phyloP scores from a whole-genome alignment of 2,329 filamentous ascomycete genomes.

The Aspergillus sojae region DNA sequence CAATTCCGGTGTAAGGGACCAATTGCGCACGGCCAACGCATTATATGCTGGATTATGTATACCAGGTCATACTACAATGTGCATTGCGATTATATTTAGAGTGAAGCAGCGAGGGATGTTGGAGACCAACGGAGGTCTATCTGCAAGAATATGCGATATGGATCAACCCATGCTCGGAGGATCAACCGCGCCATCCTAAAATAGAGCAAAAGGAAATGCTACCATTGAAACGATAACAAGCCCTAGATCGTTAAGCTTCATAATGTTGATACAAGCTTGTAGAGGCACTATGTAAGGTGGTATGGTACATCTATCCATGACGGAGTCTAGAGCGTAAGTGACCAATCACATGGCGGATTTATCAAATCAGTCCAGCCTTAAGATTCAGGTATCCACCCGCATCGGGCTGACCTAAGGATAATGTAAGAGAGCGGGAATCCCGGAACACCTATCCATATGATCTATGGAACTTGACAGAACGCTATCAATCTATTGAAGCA shows the following conservation, averaged over 20 bases:
- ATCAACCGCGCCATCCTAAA: neutral
- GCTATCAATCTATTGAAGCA: conserved; percentile 10
- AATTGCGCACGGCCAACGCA: neutral
- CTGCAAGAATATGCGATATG: neutral
- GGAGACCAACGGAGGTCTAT: neutral
- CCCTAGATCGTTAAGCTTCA: neutral
- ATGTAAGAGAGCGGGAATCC: neutral
- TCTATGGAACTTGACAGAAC: neutral
- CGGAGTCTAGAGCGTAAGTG: neutral
- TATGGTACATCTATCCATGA: neutral
- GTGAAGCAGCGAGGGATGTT: neutral
- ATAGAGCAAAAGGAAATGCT: neutral
- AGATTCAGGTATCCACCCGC: neutral
- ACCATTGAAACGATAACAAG: neutral
- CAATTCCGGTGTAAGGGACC: neutral
- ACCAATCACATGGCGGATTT: conserved; percentile 33
- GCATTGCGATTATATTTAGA: neutral
- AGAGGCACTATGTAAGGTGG: neutral
- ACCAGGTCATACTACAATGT: neutral
- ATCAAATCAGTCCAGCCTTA: conserved; percentile 27
- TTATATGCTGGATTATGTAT: neutral
- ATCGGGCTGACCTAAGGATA: neutral
- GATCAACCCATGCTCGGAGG: neutral
- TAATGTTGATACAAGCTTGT: neutral
- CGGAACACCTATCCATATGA: neutral